phyloP scores from a whole-genome alignment of 2,329 filamentous ascomycete genomes.

The Hawksworthiomyces lignivorus region DNA sequence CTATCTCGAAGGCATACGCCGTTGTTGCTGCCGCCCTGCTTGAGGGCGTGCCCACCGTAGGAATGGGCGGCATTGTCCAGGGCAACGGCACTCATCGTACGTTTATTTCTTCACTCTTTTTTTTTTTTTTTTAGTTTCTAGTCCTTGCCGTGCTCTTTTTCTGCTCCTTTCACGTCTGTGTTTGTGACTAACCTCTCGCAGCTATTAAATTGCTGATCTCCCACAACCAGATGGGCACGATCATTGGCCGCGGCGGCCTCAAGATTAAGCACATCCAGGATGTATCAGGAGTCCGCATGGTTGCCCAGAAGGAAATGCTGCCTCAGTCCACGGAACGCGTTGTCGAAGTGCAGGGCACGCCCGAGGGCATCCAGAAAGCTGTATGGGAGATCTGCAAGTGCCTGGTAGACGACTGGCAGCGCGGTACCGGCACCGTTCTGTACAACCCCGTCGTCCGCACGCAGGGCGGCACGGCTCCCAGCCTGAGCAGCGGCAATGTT shows the following conservation, averaged over 20 bases:
- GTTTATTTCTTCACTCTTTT: slow-evolving; percentile 29
- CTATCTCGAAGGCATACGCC: slow-evolving; percentile 85
- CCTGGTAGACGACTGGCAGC: slow-evolving; percentile 94
- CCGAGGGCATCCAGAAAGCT: slow-evolving; percentile 90
- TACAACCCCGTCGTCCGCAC: slow-evolving; percentile 96
- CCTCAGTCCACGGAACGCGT: slow-evolving; percentile 97
- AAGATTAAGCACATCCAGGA: slow-evolving; percentile 99
- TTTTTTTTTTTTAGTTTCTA: background rate
- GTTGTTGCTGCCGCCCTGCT: slow-evolving; percentile 87
- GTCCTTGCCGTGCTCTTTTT: background rate
- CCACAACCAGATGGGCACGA: slow-evolving; percentile 99
- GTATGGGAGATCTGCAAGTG: slow-evolving; percentile 99
- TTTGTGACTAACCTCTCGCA: slow-evolving; percentile 29
- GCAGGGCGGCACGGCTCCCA: slow-evolving; percentile 49
- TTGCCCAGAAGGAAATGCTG: slow-evolving; percentile 99
- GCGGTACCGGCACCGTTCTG: slow-evolving; percentile 90
- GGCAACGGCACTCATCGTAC: slow-evolving; percentile 91
- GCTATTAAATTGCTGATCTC: slow-evolving; percentile 97
- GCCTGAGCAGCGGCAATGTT: slow-evolving; percentile 38
- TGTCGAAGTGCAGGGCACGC: slow-evolving; percentile 91
- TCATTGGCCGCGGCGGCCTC: slow-evolving; percentile 90
- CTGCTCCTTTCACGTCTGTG: too few relatives aligned
- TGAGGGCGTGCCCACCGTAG: slow-evolving; percentile 88
- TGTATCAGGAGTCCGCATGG: slow-evolving; percentile 93
- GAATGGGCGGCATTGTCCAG: slow-evolving; percentile 85